Percentiles rank a stretch among this genome's conserved stretches.
Conservation (phyloP, 306 rosid genomes). For the Cicer chorassanicum region DNA sequence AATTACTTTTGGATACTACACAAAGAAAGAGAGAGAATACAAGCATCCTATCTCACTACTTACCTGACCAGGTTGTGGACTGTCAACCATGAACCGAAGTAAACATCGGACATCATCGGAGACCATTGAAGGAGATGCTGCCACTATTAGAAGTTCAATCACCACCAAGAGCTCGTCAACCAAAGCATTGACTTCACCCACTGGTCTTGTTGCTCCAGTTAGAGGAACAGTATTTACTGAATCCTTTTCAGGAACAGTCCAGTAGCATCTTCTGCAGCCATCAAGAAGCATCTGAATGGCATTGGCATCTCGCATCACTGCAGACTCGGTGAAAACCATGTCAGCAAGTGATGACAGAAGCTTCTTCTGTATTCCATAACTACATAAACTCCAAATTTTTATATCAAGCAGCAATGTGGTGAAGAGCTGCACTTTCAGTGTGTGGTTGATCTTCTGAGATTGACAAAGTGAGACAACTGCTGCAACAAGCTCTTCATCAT, state of each 20-base stretch:
- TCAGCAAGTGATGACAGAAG: slow-evolving; percentile 98
- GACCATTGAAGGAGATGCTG: slow-evolving; percentile 78
- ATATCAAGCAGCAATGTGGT: slow-evolving; percentile 81
- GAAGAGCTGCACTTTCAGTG: slow-evolving; percentile 90
- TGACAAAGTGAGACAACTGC: slow-evolving; percentile 89
- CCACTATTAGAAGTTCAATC: slow-evolving; percentile 87
- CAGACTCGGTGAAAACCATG: slow-evolving; percentile 91
- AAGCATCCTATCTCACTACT: slow-evolving; percentile 37
- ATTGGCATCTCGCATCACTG: slow-evolving; percentile 95
- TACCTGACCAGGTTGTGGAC: slow-evolving; percentile 97
- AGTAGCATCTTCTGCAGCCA: slow-evolving; percentile 93
- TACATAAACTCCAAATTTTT: slow-evolving; percentile 93
- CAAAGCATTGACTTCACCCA: slow-evolving; percentile 96
- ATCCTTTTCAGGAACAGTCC: slow-evolving; percentile 85
- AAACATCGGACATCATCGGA: slow-evolving; percentile 79
- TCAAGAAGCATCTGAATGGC: slow-evolving; percentile 98
- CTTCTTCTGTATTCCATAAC: slow-evolving; percentile 96
- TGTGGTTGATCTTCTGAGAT: slow-evolving; percentile 75
- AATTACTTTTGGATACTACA: slow-evolving; percentile 10
- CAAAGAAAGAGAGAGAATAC: slow-evolving; percentile 26
- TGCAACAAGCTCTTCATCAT: slow-evolving; percentile 92
- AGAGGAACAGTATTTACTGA: slow-evolving; percentile 78
- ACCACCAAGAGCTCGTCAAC: slow-evolving; percentile 94
- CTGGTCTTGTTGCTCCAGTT: slow-evolving; percentile 70
- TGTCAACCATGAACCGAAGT: slow-evolving; percentile 89